Conservation (phyloP, 2,329 filamentous ascomycete genomes). For the Furcasterigmium sp. region DNA sequence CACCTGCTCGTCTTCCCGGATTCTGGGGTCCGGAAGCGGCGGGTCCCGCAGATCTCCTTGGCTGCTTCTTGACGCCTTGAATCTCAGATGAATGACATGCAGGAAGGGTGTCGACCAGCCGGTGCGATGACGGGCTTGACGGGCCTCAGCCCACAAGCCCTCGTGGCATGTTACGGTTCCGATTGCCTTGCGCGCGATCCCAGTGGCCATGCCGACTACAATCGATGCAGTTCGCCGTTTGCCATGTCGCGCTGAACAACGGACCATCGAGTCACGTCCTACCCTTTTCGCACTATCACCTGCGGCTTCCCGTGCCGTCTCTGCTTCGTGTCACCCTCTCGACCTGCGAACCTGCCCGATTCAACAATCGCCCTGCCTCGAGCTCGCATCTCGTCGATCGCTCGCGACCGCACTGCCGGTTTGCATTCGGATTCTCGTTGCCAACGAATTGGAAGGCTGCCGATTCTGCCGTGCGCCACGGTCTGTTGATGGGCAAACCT, state of each 20-base stretch:
- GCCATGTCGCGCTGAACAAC: background rate
- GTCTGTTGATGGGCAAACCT: no score
- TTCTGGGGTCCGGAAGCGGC: no score
- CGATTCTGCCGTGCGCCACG: no score
- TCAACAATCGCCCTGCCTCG: background rate
- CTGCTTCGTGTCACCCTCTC: background rate
- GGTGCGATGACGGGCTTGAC: no score
- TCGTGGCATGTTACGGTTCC: background rate
- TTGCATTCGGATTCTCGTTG: background rate
- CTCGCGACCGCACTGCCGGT: background rate
- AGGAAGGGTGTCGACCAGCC: no score
- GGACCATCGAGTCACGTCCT: background rate
- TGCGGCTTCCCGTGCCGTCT: background rate
- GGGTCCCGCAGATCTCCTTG: no score
- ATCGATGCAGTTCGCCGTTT: background rate
- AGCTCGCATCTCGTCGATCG: background rate
- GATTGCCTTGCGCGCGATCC: background rate
- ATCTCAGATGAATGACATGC: no score
- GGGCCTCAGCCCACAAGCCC: background rate
- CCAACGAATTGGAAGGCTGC: background rate
- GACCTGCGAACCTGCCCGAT: background rate
- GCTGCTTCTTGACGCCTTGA: no score
- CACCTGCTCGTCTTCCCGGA: no score
- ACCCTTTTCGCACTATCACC: background rate
- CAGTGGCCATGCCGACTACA: background rate